Conservation (phyloP, 345 rosid species). For the Pistacia atlantica region DNA sequence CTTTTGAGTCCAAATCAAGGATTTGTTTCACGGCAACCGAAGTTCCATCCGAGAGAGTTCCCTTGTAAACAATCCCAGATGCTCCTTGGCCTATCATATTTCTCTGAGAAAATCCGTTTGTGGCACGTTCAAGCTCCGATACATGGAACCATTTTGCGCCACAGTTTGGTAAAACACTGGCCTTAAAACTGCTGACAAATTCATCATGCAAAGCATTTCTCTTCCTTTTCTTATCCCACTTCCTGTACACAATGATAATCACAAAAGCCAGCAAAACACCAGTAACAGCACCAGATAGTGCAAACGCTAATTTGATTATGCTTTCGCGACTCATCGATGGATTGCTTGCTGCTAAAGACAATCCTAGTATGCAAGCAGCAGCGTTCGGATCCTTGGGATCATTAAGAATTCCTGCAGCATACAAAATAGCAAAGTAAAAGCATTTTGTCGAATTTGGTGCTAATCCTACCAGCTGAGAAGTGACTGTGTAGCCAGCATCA, state of each 20-base stretch:
- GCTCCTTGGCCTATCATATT: constrained; percentile 61
- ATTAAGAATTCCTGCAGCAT: constrained; percentile 50
- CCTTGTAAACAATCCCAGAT: constrained; percentile 52
- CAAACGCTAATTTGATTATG: constrained; percentile 25
- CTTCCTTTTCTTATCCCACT: constrained; percentile 31
- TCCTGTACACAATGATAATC: constrained; percentile 30
- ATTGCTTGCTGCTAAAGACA: constrained; percentile 31
- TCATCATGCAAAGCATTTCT: constrained; percentile 35
- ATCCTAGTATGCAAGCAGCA: constrained; percentile 49
- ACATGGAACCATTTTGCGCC: constrained; percentile 61
- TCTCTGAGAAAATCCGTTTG: constrained; percentile 44
- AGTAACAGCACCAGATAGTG: constrained; percentile 32
- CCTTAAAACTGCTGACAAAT: constrained; percentile 37
- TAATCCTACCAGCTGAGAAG: constrained; percentile 27
- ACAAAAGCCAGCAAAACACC: constrained; percentile 42
- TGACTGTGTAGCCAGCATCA: constrained; percentile 49
- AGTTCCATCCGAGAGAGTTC: constrained; percentile 51
- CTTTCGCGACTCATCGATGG: constrained; percentile 14
- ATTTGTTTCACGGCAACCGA: constrained; percentile 55
- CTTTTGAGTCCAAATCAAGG: constrained; percentile 43
- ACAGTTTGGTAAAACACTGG: constrained; percentile 42
- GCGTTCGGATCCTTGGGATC: constrained; percentile 45
- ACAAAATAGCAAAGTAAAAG: constrained; percentile 41
- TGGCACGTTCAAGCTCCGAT: constrained; percentile 53
- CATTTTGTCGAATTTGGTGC: constrained; percentile 44